Evolutionary conservation across 176 grass and related monocot genomes (phyloP), one percentile per base, ranked within the genome.

Genomic region (Zoysia japonica): DNA sequence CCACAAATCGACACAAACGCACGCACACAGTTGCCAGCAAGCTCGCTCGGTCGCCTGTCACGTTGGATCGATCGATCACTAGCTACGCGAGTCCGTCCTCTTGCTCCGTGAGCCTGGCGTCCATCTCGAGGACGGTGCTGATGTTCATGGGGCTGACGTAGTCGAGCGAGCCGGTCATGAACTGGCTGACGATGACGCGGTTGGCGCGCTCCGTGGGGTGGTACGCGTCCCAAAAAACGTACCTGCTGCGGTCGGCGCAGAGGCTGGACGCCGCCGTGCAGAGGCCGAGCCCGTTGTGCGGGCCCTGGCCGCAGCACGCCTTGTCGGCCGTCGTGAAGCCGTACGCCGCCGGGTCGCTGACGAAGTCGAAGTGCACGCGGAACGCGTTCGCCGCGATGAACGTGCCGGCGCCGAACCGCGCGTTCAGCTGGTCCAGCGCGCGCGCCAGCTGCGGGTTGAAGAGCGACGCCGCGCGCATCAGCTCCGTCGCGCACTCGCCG

Each of bases 211-310:
- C 90, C 11, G 90, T 91, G 13, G 96, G 96, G 76, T 99, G 96
- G 87, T 90, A 99, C 2, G 96, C n/a, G 81, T 99, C 92, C 96
- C 96, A 99, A 87, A 95, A 99, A 10, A 91, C 96, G 49, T 86
- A 93, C 40, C 67, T 41, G 55, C 46, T 44, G 44, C 96, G 73
- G 84, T 99, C 67, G 5, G 70, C 38, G 84, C 96, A 99, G 3
- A 99, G 43, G 65, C 75, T 87, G 5, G 96, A 95, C 36, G 76
- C 14, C 6, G 61, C 0, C 1, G 96, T 99, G 88, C 96, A 99
- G 0, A 99, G 77, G 0, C 96, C 96, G 0, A 99, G 79, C 8
- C 96, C 96, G 11, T 99, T 99, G 87, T 91, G 77, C 2, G 92
- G 92, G 5, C 96, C 96, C 79, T 99, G 96, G 2, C 96, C 96